These are phyloP conservation scores for Coemansia umbellata DNA, from an alignment of 192 early-diverging fungal species.

Conservation along the genomic window DNA sequence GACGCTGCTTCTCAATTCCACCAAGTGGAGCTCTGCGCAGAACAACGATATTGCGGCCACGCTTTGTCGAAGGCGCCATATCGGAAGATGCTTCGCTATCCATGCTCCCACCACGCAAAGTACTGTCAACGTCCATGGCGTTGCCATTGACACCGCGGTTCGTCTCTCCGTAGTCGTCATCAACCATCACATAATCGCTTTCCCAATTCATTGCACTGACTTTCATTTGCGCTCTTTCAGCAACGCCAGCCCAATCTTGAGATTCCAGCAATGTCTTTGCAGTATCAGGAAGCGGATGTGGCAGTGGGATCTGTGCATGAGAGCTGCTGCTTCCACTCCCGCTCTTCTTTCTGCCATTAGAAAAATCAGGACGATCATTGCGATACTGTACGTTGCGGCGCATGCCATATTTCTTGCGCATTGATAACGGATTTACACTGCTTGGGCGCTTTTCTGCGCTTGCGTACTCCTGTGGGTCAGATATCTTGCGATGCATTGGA, in stretches of 20 bases:
- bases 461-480: constrained; percentile 41
- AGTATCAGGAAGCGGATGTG: constrained; percentile 23
- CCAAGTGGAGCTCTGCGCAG: constrained; percentile 30
- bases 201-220: constrained; percentile 16
- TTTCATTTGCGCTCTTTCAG: neutral
- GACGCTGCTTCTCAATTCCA: constrained; percentile 30
- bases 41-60: constrained; percentile 31
- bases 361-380: constrained; percentile 18
- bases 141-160: neutral
- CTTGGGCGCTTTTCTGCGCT: constrained; percentile 41
- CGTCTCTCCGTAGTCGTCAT: constrained; percentile 8
- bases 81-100: constrained; percentile 23
- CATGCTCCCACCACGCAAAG: constrained; percentile 26
- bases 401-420: constrained; percentile 46
- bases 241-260: neutral
- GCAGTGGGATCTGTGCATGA: constrained; percentile 18
- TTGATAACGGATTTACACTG: constrained; percentile 14
- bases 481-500: constrained; percentile 41
- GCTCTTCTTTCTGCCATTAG: neutral
- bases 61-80: constrained; percentile 11
- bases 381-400: constrained; percentile 44
- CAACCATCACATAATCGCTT: constrained; percentile 46
- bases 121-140: constrained; percentile 28
- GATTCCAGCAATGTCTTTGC: constrained; percentile 17
- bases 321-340: constrained; percentile 12